Percentiles rank a stretch among this genome's conserved stretches.
Conservation (phyloP, 2,329 filamentous ascomycete species). For the Botrytis porri region DNA sequence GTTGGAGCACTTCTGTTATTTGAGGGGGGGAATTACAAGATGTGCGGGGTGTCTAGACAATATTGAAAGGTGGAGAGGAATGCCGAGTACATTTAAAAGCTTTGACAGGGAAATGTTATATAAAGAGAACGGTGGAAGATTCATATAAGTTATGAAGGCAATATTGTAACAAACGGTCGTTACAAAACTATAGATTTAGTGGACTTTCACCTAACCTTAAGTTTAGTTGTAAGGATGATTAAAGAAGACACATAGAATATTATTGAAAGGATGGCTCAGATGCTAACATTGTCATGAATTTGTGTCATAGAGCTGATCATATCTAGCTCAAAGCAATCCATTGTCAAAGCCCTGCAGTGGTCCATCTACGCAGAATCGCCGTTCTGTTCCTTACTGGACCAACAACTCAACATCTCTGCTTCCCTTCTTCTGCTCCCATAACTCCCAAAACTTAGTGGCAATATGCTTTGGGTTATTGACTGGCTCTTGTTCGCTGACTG, state of each 20-base stretch:
- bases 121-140: not conserved
- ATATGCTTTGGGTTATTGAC: slow-evolving; percentile 46
- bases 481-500: slow-evolving; percentile 42
- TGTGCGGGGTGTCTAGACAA: fast-evolving
- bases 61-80: not conserved
- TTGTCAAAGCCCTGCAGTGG: not conserved
- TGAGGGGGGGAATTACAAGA: not conserved
- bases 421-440: slow-evolving; percentile 43
- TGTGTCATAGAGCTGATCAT: not conserved
- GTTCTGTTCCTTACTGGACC: not conserved
- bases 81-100: fast-evolving
- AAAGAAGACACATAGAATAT: not conserved
- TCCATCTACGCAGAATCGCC: not conserved
- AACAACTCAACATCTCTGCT: slow-evolving; percentile 41
- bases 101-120: not conserved
- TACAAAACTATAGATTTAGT: not conserved
- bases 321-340: not conserved
- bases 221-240: fast-evolving
- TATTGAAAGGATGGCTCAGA: not conserved
- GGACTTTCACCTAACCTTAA: not conserved
- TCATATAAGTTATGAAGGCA: not conserved
- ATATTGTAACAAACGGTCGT: not conserved
- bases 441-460: slow-evolving; percentile 44
- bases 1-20: not conserved
- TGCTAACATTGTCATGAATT: not conserved